Base-by-base conservation (phyloP, 2,329 filamentous ascomycete genomes). In the Penicillium occitanis region DNA sequence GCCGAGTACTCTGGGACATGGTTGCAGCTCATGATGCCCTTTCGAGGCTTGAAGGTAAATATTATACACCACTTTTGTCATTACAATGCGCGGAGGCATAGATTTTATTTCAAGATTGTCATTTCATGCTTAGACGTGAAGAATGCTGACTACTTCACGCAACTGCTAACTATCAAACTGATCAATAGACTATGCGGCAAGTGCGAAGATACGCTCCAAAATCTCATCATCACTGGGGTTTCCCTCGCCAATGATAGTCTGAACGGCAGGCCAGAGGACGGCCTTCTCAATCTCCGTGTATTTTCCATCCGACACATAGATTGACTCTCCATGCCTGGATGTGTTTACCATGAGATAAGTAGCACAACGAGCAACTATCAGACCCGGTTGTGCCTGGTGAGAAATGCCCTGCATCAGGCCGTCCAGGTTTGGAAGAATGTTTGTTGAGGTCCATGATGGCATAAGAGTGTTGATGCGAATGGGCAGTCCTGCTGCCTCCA, bases 401-500 rank as follows among this genome's bases (percentile, higher is more conserved):
- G 63, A 65, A 10, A 61, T 42, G 7, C 57, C 44, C 42, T 60
- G 25, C 57, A 65, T 53, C 19, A 61, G 2, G 2, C 19, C 46
- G 46, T 61, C 55, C 46, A 65, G 19, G 19, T 65, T 33, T 0
- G 83, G 80, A 1, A 86, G 72, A 0, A 87, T 77, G 13, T 76
- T 79, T 17, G 83, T 85, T 2, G 78, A 74, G 0, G 86, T 87
- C 85, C 85, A 88, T 35, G 78, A 82, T 1, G 86, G 85, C 1
- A 83, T 81, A 22, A 88, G 75, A 5, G 79, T 81, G 75, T 88
- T 88, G 61, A 88, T 72, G 14, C 86, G 83, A 51, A 88, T 82
- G 33, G 63, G 63, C 8, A 65, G 57, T 30, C 44, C 44, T 1
- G 83, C 81, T 0, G 84, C 67, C 51, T 66, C 59, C 22, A 85